Conservation (phyloP, 345 rosid species). For the Combretum micranthum region DNA sequence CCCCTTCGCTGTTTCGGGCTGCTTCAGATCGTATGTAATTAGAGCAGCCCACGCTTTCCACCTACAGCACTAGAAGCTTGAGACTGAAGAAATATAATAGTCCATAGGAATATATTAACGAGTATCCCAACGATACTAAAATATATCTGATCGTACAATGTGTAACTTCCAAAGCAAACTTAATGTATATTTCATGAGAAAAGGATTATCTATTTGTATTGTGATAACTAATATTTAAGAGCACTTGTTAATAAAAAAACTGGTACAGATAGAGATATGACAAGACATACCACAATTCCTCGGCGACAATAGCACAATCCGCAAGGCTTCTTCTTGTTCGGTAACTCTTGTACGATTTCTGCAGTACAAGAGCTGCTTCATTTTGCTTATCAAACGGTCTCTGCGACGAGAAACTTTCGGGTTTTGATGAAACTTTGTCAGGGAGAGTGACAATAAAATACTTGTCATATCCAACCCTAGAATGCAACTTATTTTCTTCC, state of each 20-base stretch:
- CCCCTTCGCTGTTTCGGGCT: too few relatives aligned
- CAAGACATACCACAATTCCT: slow-evolving; percentile 21
- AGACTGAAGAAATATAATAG: too few relatives aligned
- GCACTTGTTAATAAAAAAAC: background rate
- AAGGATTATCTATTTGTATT: background rate
- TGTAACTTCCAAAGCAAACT: too few relatives aligned
- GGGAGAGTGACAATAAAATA: background rate
- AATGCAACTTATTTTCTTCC: too few relatives aligned
- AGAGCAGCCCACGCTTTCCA: slow-evolving; percentile 25
- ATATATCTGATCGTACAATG: too few relatives aligned
- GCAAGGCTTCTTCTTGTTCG: slow-evolving; percentile 26
- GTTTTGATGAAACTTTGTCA: background rate
- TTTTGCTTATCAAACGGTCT: slow-evolving; percentile 2
- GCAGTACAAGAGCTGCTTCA: slow-evolving; percentile 17
- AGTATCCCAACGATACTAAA: too few relatives aligned
- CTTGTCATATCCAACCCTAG: too few relatives aligned
- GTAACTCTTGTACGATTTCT: slow-evolving; percentile 25
- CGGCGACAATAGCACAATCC: slow-evolving; percentile 21
- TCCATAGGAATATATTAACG: too few relatives aligned
- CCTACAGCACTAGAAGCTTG: slow-evolving; percentile 11
- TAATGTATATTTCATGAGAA: background rate
- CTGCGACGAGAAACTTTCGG: background rate
- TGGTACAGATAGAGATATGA: background rate
- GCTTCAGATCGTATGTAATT: slow-evolving; percentile 8
- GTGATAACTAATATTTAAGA: background rate